These are phyloP conservation scores for Scheffersomyces parashehatae DNA, from an alignment of 1,139 yeast genomes.

Conservation along the genomic window DNA sequence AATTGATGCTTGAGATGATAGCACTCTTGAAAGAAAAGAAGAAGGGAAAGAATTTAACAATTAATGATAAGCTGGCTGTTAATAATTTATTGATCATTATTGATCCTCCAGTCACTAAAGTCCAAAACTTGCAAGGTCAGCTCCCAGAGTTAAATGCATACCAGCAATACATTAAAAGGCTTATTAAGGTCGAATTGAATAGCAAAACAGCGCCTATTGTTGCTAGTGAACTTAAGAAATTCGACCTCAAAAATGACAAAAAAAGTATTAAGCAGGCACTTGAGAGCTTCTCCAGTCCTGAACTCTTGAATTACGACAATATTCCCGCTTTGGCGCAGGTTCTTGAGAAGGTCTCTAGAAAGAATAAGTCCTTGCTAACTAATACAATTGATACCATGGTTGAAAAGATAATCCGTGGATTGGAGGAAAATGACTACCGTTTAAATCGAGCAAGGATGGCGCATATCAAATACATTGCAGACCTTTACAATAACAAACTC, in stretches of 20 bases:
- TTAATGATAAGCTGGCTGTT: conserved; percentile 61
- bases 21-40: conserved; percentile 53
- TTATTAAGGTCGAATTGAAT: conserved; percentile 55
- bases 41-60: conserved; percentile 45
- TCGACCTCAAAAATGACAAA: conserved; percentile 47
- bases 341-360: conserved; percentile 35
- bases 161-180: conserved; percentile 50
- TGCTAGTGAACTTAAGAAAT: conserved; percentile 39
- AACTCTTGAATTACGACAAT: conserved; percentile 59
- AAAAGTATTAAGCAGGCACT: conserved; percentile 42
- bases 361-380: conserved; percentile 40
- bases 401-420: conserved; percentile 63
- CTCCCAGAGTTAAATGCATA: conserved; percentile 30
- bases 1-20: conserved; percentile 65
- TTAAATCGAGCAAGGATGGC: conserved; percentile 64
- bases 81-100: conserved; percentile 60
- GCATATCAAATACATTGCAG: conserved; percentile 60
- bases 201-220: conserved; percentile 34
- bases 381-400: conserved; percentile 62
- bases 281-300: conserved; percentile 62
- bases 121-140: conserved; percentile 21
- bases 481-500: conserved; percentile 52
- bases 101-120: conserved; percentile 53
- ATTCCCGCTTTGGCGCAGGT: conserved; percentile 52
- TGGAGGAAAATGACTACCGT: conserved; percentile 65